A percentile compares a stretch with the other conserved stretches of the same genome.
phyloP scores from a whole-genome alignment of 2,329 filamentous ascomycete genomes.

The Coniochaeta pulveracea region DNA sequence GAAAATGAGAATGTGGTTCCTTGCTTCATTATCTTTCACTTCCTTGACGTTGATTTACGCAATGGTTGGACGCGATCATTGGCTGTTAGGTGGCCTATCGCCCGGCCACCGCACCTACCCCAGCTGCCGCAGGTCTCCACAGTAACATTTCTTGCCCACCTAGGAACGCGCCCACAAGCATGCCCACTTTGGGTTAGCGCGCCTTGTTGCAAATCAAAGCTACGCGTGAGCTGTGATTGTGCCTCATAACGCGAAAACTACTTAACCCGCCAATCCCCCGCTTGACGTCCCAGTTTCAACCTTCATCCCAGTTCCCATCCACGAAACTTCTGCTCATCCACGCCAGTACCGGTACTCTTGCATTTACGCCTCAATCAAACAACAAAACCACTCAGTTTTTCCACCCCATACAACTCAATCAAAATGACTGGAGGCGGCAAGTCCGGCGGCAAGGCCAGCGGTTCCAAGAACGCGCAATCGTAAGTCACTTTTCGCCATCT shows the following conservation, averaged over 20 bases:
- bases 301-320: slow-evolving; percentile 24
- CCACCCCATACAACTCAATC: slow-evolving; percentile 33
- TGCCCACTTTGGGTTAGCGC: slow-evolving; percentile 20
- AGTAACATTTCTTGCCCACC: slow-evolving; percentile 1
- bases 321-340: slow-evolving; percentile 19
- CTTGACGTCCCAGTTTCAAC: slow-evolving; percentile 23
- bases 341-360: slow-evolving; percentile 14
- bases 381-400: slow-evolving; percentile 14
- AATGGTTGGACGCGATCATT: too few species aligned
- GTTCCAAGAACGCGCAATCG: slow-evolving; percentile 99
- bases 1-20: too few species aligned
- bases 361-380: slow-evolving; percentile 19
- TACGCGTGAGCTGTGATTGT: slow-evolving; percentile 38
- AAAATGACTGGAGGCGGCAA: slow-evolving; percentile 99
- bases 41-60: too few species aligned
- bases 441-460: slow-evolving; percentile 98
- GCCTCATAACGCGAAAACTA: slow-evolving; percentile 38
- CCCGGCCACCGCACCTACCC: too few species aligned
- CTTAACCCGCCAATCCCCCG: slow-evolving; percentile 40
- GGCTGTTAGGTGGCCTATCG: too few species aligned
- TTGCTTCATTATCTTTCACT: too few species aligned
- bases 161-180: slow-evolving; percentile 5
- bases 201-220: slow-evolving; percentile 13
- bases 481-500: slow-evolving; percentile 41
- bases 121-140: not conserved